A percentile compares a stretch with the other conserved stretches of the same genome.
phyloP scores from a whole-genome alignment of 441 rosid species.

The Metrosideros polymorpha region DNA sequence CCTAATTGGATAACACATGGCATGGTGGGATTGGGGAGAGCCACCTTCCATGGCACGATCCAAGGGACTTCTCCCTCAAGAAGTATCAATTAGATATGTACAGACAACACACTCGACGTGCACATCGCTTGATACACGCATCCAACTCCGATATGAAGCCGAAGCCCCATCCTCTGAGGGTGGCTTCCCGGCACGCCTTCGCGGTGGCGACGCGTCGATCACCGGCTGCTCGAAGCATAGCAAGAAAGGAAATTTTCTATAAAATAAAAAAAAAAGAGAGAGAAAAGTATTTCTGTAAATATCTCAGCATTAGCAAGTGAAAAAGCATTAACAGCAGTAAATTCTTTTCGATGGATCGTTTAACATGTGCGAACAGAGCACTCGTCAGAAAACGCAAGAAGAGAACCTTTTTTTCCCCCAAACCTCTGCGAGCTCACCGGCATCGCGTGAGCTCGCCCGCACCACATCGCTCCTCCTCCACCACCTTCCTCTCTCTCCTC shows the following conservation, averaged over 20 bases:
- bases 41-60: neutral
- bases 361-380: neutral
- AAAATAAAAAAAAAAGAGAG: rapidly evolving
- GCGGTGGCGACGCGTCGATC: neutral
- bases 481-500: neutral
- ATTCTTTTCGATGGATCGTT: neutral
- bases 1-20: neutral
- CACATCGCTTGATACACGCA: neutral
- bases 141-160: neutral
- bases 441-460: constrained; percentile 1
- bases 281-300: neutral
- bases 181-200: too few species aligned
- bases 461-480: neutral
- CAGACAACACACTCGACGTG: rapidly evolving
- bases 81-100: neutral
- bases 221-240: neutral
- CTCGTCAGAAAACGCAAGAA: neutral
- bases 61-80: neutral
- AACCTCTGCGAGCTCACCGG: constrained; percentile 19
- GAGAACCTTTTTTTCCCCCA: neutral
- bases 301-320: rapidly evolving
- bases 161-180: too few species aligned
- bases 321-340: neutral
- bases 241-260: rapidly evolving
- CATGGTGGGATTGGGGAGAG: neutral